phyloP scores from a whole-genome alignment of 768 basidiomycete genomes.

The Mycena venus region DNA sequence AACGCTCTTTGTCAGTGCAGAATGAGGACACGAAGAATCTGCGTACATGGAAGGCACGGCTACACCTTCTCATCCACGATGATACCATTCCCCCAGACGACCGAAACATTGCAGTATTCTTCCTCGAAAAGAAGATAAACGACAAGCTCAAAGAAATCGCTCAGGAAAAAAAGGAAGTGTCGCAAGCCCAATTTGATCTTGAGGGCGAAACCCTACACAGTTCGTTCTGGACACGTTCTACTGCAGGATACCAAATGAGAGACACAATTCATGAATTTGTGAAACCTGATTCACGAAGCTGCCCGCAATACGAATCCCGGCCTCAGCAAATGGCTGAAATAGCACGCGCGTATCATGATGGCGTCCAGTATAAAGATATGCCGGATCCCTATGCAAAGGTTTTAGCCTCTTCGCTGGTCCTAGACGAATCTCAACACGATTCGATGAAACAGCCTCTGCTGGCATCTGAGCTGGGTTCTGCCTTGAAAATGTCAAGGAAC shows the following conservation, averaged over 20 bases:
- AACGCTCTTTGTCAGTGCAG: not conserved
- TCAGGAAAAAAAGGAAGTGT: slow-evolving; percentile 2
- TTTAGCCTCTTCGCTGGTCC: not conserved
- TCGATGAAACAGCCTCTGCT: too few species aligned
- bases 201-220: not conserved
- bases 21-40: not conserved
- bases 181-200: not conserved
- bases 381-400: not conserved
- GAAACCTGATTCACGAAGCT: not conserved
- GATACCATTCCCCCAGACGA: not conserved
- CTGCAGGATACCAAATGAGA: not conserved
- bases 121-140: slow-evolving; percentile 8
- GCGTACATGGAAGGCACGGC: not conserved
- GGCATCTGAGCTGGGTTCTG: too few species aligned
- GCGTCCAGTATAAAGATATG: not conserved
- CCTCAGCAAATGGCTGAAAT: slow-evolving; percentile 4
- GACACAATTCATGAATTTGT: too few species aligned
- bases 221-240: not conserved
- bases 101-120: not conserved
- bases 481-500: slow-evolving; percentile 1
- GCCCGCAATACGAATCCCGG: not conserved
- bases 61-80: slow-evolving; percentile 8
- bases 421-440: not conserved
- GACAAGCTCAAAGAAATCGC: not conserved
- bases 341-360: not conserved